These are phyloP conservation scores for Trichoderma asperelloides DNA, from an alignment of 495 filamentous ascomycete genomes.

Conservation along the genomic window DNA sequence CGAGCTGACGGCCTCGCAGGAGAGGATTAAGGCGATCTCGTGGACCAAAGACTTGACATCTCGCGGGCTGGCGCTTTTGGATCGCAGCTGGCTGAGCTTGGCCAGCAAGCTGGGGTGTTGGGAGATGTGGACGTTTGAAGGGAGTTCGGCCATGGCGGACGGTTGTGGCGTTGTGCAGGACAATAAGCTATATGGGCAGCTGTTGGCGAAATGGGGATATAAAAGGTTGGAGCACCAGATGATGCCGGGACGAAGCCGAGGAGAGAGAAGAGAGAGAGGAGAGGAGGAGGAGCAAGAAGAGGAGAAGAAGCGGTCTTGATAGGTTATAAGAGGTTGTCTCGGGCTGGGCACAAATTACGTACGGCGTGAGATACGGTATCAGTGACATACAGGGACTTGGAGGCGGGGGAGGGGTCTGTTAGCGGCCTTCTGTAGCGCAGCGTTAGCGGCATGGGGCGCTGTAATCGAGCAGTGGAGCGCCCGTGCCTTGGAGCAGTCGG, in stretches of 20 bases:
- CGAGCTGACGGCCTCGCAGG: slow-evolving; percentile 67
- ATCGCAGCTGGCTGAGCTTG: slow-evolving; percentile 86
- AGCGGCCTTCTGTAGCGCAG: background rate
- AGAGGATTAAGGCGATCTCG: slow-evolving; percentile 77
- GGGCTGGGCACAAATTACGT: slow-evolving; percentile 6
- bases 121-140: slow-evolving; percentile 72
- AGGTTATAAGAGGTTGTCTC: background rate
- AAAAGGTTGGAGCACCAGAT: slow-evolving; percentile 8
- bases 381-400: background rate
- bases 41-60: slow-evolving; percentile 77
- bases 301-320: background rate
- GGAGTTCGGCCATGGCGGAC: slow-evolving; percentile 31
- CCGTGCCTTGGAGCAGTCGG: background rate
- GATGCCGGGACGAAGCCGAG: background rate
- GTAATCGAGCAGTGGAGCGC: background rate
- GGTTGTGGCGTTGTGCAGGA: background rate
- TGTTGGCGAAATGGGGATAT: background rate
- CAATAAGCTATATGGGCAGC: background rate
- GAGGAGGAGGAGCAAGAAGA: background rate
- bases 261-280: background rate
- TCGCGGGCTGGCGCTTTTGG: slow-evolving; percentile 52
- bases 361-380: background rate
- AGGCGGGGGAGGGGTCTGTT: slow-evolving; percentile 1
- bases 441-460: background rate
- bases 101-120: slow-evolving; percentile 76